Conservation (phyloP, 1,284 basidiomycete species). For the Cystobasidium pallidum region DNA sequence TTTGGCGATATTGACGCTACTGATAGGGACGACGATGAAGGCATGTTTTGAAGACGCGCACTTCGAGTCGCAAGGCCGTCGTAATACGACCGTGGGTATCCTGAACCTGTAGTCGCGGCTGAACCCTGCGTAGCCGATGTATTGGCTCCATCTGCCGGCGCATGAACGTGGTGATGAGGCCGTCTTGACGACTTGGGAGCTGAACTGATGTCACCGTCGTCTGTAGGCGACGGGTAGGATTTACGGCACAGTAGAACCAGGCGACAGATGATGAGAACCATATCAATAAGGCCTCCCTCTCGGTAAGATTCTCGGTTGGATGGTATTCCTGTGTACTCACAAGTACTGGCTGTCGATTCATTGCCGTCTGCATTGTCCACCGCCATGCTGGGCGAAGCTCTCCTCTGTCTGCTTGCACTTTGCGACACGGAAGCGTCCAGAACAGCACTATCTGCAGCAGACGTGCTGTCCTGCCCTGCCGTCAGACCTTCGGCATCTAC, state of each 20-base stretch:
- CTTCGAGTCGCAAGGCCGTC: slow-evolving; percentile 34
- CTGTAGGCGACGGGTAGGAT: too few relatives aligned
- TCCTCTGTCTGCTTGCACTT: slow-evolving; percentile 20
- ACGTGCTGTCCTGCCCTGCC: not conserved
- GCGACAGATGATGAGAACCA: too few relatives aligned
- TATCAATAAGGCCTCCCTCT: not conserved
- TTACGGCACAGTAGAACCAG: too few relatives aligned
- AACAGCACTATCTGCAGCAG: not conserved
- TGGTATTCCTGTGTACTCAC: slow-evolving; percentile 11
- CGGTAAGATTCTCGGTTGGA: not conserved
- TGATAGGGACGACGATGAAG: slow-evolving; percentile 38
- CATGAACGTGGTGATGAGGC: slow-evolving; percentile 33
- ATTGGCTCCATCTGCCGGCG: slow-evolving; percentile 14
- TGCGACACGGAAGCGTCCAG: not conserved
- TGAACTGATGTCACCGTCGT: slow-evolving; percentile 44
- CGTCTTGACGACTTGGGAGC: slow-evolving; percentile 39
- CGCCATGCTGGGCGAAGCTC: slow-evolving; percentile 29
- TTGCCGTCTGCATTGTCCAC: slow-evolving; percentile 36
- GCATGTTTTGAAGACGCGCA: slow-evolving; percentile 39
- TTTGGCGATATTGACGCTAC: slow-evolving; percentile 23
- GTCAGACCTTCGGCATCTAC: not conserved
- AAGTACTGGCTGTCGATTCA: slow-evolving; percentile 38
- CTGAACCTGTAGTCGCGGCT: slow-evolving; percentile 18
- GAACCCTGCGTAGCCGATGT: slow-evolving; percentile 12
- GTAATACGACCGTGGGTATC: slow-evolving; percentile 33